phyloP scores from a whole-genome alignment of 2,329 filamentous ascomycete genomes.

The Xylaria arbuscula region DNA sequence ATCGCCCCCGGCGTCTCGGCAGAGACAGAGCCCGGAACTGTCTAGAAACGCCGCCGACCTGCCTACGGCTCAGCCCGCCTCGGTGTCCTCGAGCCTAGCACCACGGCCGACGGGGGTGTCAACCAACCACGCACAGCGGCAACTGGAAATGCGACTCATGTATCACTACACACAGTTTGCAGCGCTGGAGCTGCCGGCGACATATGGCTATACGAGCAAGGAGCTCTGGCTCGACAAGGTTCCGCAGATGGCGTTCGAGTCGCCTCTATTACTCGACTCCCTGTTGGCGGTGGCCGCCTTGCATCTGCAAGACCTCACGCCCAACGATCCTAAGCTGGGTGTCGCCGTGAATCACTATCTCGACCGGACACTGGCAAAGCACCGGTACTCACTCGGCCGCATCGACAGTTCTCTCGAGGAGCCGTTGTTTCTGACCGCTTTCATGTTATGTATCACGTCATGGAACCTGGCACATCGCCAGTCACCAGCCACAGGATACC shows the following conservation, averaged over 20 bases:
- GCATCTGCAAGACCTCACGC: conserved; percentile 33
- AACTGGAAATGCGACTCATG: conserved; percentile 35
- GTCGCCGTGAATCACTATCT: conserved; percentile 30
- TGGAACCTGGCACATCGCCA: conserved; percentile 30
- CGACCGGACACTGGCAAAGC: conserved; percentile 31
- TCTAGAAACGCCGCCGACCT: conserved; percentile 4
- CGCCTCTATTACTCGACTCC: conserved; percentile 33
- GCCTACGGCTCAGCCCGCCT: conserved; percentile 7
- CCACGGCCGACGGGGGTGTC: conserved; percentile 26
- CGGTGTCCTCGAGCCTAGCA: conserved; percentile 3
- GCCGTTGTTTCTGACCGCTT: conserved; percentile 32
- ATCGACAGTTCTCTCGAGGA: conserved; percentile 24
- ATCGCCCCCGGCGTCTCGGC: conserved; percentile 13
- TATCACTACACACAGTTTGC: conserved; percentile 33
- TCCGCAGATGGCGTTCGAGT: conserved; percentile 34
- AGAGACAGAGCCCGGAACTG: conserved; percentile 10
- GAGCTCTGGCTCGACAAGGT: conserved; percentile 36
- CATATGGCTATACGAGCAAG: conserved; percentile 32
- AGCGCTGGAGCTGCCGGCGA: conserved; percentile 30
- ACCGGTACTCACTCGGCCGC: conserved; percentile 25
- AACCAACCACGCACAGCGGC: conserved; percentile 16
- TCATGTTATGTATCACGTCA: conserved; percentile 34
- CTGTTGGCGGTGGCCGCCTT: conserved; percentile 32
- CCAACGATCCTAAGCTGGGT: conserved; percentile 22
- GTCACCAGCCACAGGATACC: conserved; percentile 24